Percentiles rank a stretch among this genome's conserved stretches.
phyloP scores from a whole-genome alignment of 1,284 basidiomycete species.

The Leccinum fallax region DNA sequence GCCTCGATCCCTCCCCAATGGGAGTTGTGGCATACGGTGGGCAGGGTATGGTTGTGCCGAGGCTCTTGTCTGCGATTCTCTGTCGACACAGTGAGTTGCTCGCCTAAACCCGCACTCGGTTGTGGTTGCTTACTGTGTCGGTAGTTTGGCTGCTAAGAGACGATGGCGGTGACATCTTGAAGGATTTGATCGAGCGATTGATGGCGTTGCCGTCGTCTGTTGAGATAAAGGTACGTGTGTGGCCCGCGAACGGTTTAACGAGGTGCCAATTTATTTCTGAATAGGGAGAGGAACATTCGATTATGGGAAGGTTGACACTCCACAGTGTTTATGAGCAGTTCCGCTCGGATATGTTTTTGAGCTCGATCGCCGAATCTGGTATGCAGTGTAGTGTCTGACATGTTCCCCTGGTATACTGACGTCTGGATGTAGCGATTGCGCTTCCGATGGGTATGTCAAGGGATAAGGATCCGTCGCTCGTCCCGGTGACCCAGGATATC shows the following conservation, averaged over 20 bases:
- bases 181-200: conserved; percentile 59
- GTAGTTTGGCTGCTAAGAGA: conserved; percentile 76
- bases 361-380: conserved; percentile 87
- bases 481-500: conserved; percentile 61
- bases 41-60: conserved; percentile 66
- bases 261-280: neutral
- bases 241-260: neutral
- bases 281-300: conserved; percentile 71
- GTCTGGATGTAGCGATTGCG: conserved; percentile 63
- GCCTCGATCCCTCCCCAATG: conserved; percentile 23
- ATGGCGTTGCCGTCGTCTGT: conserved; percentile 57
- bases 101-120: neutral
- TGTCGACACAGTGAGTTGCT: conserved; percentile 70
- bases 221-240: conserved; percentile 54
- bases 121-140: neutral
- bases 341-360: conserved; percentile 83
- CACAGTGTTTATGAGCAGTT: conserved; percentile 78
- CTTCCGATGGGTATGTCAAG: conserved; percentile 79
- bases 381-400: conserved; percentile 28
- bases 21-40: conserved; percentile 36
- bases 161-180: conserved; percentile 57
- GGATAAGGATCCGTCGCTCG: conserved; percentile 41
- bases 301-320: conserved; percentile 75
- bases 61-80: conserved; percentile 66
- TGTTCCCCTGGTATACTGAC: conserved; percentile 1